A percentile compares a stretch with the other conserved stretches of the same genome.
Evolutionary conservation across 495 filamentous ascomycete species (phyloP).

Genomic region (Aspergillus baeticus): DNA sequence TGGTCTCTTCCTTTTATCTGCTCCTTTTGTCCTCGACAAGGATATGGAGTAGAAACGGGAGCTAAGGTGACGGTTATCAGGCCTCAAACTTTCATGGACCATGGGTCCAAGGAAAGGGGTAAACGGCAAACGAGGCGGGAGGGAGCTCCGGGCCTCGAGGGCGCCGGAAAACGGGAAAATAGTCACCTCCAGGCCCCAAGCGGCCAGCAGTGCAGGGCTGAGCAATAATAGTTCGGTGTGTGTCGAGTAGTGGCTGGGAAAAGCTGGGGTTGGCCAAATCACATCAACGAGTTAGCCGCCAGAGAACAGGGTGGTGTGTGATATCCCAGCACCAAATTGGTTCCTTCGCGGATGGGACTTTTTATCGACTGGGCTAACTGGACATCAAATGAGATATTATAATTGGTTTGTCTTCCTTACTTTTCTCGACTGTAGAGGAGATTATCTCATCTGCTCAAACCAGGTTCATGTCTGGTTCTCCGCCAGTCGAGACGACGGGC

Average conservation of each 20-base stretch:
- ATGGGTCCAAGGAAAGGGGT: conserved; percentile 10
- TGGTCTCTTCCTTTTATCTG: no score
- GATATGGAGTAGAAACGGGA: not conserved
- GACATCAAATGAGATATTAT: no score
- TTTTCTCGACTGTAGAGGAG: no score
- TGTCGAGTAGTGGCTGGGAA: conserved; percentile 2
- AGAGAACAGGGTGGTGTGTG: conserved; percentile 2
- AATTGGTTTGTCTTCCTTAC: no score
- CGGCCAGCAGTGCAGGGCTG: conserved; percentile 19
- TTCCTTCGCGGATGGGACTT: no score
- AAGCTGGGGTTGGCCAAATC: conserved; percentile 6
- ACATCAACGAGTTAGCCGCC: conserved; percentile 6
- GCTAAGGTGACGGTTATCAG: conserved; percentile 5
- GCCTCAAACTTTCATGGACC: not conserved
- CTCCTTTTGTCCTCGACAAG: not conserved
- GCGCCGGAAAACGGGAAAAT: conserved; percentile 1
- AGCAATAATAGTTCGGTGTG: not conserved
- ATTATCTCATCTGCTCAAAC: no score
- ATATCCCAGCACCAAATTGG: not conserved
- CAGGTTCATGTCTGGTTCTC: not conserved
- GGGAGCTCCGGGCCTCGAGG: conserved; percentile 3
- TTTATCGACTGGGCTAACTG: no score
- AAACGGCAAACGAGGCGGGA: conserved; percentile 5
- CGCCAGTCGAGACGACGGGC: no score
- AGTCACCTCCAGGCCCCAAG: conserved; percentile 10